phyloP scores from a whole-genome alignment of 345 rosid species.

The Eucalyptus curtisii region DNA sequence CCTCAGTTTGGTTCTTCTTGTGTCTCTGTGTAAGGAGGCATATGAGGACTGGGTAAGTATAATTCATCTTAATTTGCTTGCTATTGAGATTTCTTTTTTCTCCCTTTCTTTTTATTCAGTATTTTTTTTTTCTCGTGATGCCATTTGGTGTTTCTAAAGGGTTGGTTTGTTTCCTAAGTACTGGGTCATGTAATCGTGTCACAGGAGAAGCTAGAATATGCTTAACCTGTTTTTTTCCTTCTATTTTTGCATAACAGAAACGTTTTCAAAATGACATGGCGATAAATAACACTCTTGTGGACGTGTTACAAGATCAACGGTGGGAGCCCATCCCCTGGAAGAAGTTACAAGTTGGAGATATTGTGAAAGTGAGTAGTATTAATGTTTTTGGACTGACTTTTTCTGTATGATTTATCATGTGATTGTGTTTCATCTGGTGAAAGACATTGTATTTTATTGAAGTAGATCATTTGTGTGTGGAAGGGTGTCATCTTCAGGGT shows the following conservation, averaged over 20 bases:
- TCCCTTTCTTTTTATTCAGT: not conserved
- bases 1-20: conserved; percentile 85
- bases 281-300: conserved; percentile 70
- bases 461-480: not conserved
- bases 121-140: not conserved
- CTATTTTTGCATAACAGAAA: conserved; percentile 45
- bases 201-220: not conserved
- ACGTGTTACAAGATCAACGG: conserved; percentile 71
- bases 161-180: not conserved
- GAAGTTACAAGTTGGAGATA: conserved; percentile 96
- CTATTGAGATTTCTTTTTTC: not conserved
- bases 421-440: not conserved
- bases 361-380: conserved; percentile 62
- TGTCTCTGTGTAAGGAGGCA: conserved; percentile 96
- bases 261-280: conserved; percentile 95
- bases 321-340: conserved; percentile 86
- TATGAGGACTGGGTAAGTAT: conserved; percentile 93
- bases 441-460: not conserved
- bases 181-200: not conserved
- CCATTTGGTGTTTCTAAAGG: not conserved
- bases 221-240: not conserved
- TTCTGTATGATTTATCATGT: not conserved
- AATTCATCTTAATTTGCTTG: not conserved
- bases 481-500: not conserved
- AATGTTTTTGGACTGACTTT: not conserved